Base-by-base conservation (phyloP, 148 eudicot genomes). In the Agrostemma githago region DNA sequence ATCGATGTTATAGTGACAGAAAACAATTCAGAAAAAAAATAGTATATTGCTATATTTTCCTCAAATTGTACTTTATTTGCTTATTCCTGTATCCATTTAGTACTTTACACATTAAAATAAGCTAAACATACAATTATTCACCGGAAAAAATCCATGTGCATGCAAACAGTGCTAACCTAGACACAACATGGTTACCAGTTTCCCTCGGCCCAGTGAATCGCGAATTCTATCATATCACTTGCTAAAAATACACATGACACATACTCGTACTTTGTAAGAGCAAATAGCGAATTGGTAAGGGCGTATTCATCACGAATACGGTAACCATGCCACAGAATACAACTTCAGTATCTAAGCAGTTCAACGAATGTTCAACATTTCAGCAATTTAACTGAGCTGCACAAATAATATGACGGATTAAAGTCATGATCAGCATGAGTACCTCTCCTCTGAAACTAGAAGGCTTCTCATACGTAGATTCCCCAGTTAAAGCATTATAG, bases 401-500 rank as follows among this genome's bases (percentile, higher is more conserved):
- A 54, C 74, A 63, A 14, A 71, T 16, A 41, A 53, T 15, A 16
- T n/a, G 56, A 15, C 38, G 53, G 41, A 63, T 11, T 2, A 61
- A n/a, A 9, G 44, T 39, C 38, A 64, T 48, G 21, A 40, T 51
- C 39, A 54, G 44, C 20, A 64, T 1, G 26, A 7, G 6, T 88
- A 95, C 99, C 97, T 96, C 96, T 82, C 90, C 94, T 72, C 75
- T 90, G 78, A 86, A 96, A 73, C 88, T 87, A 8, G 79, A 62
- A 81, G 99, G 99, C 79, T 86, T 96, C 81, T 84, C 86, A 79
- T 96, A 96, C 6, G 99, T 96, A 54, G 99, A 96, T 79, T 90
- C 91, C 71, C 95, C 89, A 3, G 96, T 89, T 77, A 90, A 19
- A 43, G 97, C 84, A 73, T 92, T 96, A 82, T 92, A 96, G 81